Evolutionary conservation across 2,329 filamentous ascomycete species (phyloP).

Genomic region (Botrytis porri): DNA sequence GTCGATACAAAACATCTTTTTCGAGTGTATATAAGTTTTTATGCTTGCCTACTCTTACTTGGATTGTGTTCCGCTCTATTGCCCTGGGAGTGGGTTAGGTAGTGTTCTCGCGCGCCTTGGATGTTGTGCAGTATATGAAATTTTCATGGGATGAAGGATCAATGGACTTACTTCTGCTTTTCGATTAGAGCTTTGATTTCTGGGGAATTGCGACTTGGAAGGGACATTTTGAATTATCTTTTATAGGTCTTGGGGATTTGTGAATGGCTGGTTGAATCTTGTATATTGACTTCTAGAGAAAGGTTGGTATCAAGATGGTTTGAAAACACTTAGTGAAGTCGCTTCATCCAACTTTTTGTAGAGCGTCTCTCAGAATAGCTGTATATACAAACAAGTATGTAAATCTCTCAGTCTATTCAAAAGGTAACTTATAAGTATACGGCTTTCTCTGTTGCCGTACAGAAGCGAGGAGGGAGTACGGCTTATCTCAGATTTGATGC

Average conservation of each 20-base stretch:
- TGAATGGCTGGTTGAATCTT: neutral
- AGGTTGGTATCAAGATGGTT: neutral
- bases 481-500: neutral
- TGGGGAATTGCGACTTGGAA: neutral
- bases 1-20: neutral
- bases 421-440: neutral
- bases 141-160: too few species aligned
- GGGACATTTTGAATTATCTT: neutral
- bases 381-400: neutral
- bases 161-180: neutral
- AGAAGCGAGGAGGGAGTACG: neutral
- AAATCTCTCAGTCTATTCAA: neutral
- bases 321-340: neutral
- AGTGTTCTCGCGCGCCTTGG: fast-evolving
- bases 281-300: neutral
- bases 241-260: too few species aligned
- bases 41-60: neutral
- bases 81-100: neutral
- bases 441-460: neutral
- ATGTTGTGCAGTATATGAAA: neutral
- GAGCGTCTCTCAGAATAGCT: neutral
- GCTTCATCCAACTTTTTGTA: neutral
- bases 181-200: neutral
- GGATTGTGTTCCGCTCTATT: neutral
- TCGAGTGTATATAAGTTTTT: neutral